Evolutionary conservation across 495 filamentous ascomycete species (phyloP).

Genomic region (Pyronema omphalodes): DNA sequence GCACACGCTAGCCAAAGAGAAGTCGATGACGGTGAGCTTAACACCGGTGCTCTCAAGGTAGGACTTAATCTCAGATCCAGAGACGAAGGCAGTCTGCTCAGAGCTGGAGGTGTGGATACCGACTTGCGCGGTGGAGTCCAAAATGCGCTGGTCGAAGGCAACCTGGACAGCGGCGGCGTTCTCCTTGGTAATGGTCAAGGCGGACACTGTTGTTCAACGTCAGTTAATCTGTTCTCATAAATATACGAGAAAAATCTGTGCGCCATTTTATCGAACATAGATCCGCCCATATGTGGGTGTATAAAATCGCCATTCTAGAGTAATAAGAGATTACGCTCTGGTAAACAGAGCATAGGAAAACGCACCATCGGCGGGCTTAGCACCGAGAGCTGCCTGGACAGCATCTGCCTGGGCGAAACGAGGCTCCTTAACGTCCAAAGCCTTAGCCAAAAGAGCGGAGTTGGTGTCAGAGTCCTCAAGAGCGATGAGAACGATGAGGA

Average conservation of each 20-base stretch:
- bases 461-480: conserved; percentile 22
- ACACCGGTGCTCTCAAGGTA: conserved; percentile 22
- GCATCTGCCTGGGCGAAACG: conserved; percentile 22
- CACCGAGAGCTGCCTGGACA: conserved; percentile 19
- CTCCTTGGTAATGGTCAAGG: conserved; percentile 20
- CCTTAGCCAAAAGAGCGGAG: conserved; percentile 19
- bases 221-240: background rate
- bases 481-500: conserved; percentile 21
- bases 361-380: conserved; percentile 16
- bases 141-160: conserved; percentile 20
- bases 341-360: background rate
- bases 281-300: background rate
- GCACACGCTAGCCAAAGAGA: conserved; percentile 12
- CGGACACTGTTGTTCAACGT: conserved; percentile 12
- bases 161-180: conserved; percentile 23
- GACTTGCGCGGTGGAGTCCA: conserved; percentile 15
- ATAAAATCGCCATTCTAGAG: too few species aligned
- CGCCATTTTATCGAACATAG: background rate
- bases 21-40: conserved; percentile 21
- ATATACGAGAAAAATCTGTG: too few species aligned
- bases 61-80: conserved; percentile 11
- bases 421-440: conserved; percentile 20
- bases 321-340: too few species aligned
- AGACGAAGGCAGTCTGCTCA: conserved; percentile 17
- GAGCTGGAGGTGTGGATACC: conserved; percentile 24